Evolutionary conservation across 192 early-diverging fungal genomes (phyloP), one percentile per base, ranked within the genome.

Genomic region (Linnemannia elongata): DNA sequence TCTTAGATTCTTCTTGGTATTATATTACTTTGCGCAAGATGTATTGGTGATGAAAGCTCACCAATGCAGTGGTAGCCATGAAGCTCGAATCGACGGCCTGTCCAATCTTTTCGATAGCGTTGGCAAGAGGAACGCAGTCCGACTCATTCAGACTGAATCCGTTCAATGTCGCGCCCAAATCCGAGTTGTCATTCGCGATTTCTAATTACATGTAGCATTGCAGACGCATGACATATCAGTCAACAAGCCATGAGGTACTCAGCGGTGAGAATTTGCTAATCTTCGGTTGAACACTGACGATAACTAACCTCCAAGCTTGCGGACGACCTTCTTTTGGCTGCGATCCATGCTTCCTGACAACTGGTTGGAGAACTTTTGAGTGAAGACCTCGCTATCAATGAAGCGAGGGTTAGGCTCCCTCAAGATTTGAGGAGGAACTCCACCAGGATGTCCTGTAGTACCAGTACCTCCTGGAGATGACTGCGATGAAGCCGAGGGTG

Each of bases 101-200:
- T 3, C 99, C 99, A n/a, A 97, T 90, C 75, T 94, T 93, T 83
- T 99, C 99, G 79, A 99, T 95, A 0, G 96, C 95, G 35, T 94
- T 94, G 1, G 96, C 93, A n/a, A 99, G 90, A 4, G 89, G 90
- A 1, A 72, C 55, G n/a, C 70, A 68, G 1, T 89, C 91, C 45
- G 74, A 81, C 77, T 99, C 97, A 79, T 94, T 94, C 47, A 99
- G 90, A 69, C 98, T 99, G 89, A 99, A 99, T 33, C 95, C 97
- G 81, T 99, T 99, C 88, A 98, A 97, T 3, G 94, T 91, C 6
- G 96, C 97, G 1, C 97, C 98, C 24, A 99, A 91, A 79, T 98
- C 97, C 30, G 96, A 90, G 81, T 96, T 96, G 76, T 96, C 94
- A 44, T 88, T 87, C 0, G 96, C 93, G 39, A 96, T 90, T 82